phyloP scores from a whole-genome alignment of 345 rosid species.

The Lagerstroemia speciosa region DNA sequence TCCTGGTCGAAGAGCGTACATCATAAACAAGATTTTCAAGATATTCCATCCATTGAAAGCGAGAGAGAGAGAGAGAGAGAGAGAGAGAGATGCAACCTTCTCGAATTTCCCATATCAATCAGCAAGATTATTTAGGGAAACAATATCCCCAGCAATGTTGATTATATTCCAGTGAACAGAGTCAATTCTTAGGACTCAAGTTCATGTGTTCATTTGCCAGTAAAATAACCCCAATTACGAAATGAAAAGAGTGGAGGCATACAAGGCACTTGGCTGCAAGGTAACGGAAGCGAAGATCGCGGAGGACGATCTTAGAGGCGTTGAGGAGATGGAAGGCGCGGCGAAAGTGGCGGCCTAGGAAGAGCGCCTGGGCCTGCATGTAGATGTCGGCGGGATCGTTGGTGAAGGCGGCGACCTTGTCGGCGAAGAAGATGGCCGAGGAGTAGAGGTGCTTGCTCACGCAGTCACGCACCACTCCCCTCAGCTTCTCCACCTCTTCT shows the following conservation, averaged over 20 bases:
- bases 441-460: constrained; percentile 96
- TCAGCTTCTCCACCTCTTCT: constrained; percentile 76
- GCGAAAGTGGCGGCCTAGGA: constrained; percentile 89
- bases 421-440: constrained; percentile 93
- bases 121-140: background rate
- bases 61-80: no score
- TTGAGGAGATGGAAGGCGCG: constrained; percentile 91
- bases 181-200: background rate
- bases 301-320: constrained; percentile 80
- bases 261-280: constrained; percentile 96
- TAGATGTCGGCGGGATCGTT: constrained; percentile 78
- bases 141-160: background rate
- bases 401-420: constrained; percentile 76
- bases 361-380: constrained; percentile 93
- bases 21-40: background rate
- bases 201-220: background rate
- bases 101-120: background rate
- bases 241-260: background rate
- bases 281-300: constrained; percentile 96
- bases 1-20: constrained; percentile 37
- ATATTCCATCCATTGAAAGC: no score
- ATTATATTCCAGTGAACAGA: background rate
- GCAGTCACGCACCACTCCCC: constrained; percentile 89
- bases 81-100: no score
- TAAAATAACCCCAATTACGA: background rate